Evolutionary conservation across 2,329 filamentous ascomycete genomes (phyloP).

Genomic region (Fusarium nodosum): DNA sequence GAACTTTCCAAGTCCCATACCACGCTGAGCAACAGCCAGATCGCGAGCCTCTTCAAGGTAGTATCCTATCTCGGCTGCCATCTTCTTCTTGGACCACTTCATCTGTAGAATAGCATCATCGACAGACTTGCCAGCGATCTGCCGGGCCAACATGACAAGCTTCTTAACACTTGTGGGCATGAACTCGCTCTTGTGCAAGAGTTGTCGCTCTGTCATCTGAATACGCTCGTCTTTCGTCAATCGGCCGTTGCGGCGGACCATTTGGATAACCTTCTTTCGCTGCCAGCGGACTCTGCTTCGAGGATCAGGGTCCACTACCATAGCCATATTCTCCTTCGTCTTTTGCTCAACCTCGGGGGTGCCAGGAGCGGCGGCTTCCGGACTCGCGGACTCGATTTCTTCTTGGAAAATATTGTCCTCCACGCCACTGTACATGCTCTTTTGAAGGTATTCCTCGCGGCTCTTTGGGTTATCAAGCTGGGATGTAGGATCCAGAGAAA

Average conservation of each 20-base stretch:
- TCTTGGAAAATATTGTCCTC: conserved; percentile 75
- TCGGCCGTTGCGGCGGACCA: conserved; percentile 71
- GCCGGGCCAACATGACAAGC: conserved; percentile 84
- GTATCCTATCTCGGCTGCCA: conserved; percentile 81
- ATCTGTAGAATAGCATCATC: conserved; percentile 96
- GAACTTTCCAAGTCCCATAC: conserved; percentile 80
- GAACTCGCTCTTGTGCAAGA: conserved; percentile 73
- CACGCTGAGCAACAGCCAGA: conserved; percentile 80
- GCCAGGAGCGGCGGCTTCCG: conserved; percentile 36
- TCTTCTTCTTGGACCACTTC: conserved; percentile 95
- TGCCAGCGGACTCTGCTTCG: conserved; percentile 79
- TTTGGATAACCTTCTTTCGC: conserved; percentile 84
- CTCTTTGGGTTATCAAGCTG: conserved; percentile 61
- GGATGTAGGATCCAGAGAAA: conserved; percentile 43
- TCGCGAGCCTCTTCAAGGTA: conserved; percentile 87
- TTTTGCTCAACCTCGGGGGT: conserved; percentile 56
- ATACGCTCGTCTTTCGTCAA: conserved; percentile 74
- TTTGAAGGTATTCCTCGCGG: conserved; percentile 58
- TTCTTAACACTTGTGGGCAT: conserved; percentile 94
- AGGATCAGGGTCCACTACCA: conserved; percentile 81
- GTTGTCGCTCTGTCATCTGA: conserved; percentile 71
- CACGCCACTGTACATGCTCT: conserved; percentile 58
- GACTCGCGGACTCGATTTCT: conserved; percentile 59
- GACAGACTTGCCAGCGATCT: conserved; percentile 93
- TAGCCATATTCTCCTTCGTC: conserved; percentile 67